These are phyloP conservation scores for Cordia subcordata DNA, from an alignment of 257 asterid genomes.

Conservation along the genomic window DNA sequence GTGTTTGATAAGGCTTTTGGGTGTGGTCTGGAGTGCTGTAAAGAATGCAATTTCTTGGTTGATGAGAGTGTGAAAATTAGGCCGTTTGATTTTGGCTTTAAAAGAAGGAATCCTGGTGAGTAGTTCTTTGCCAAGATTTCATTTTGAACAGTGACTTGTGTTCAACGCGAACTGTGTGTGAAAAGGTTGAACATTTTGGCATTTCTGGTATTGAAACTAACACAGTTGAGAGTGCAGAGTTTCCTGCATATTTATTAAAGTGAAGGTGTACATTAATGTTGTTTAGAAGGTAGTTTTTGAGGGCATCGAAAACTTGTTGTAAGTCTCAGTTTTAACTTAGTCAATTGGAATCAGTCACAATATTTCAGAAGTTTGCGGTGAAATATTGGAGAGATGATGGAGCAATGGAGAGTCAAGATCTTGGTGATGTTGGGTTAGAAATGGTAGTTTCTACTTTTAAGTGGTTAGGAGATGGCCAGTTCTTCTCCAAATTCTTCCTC, in stretches of 20 bases:
- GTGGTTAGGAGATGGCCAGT: slow-evolving; percentile 38
- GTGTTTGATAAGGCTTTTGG: not conserved
- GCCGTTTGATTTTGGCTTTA: no score
- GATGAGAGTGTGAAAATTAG: not conserved
- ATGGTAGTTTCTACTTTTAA: slow-evolving; percentile 29
- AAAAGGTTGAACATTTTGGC: not conserved
- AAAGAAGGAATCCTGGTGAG: no score
- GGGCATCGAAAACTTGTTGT: not conserved
- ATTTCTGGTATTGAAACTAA: not conserved
- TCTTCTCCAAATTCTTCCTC: slow-evolving; percentile 27
- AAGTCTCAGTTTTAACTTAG: not conserved
- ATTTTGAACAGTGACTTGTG: not conserved
- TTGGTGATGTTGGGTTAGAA: slow-evolving; percentile 20
- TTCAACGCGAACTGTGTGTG: not conserved
- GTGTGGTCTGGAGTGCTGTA: not conserved
- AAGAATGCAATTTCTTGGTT: not conserved
- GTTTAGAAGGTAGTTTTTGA: not conserved
- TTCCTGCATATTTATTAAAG: not conserved
- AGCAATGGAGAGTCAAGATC: slow-evolving; percentile 12
- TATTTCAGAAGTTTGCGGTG: not conserved
- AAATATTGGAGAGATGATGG: slow-evolving; percentile 5
- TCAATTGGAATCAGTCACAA: not conserved
- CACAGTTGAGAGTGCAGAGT: not conserved
- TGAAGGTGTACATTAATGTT: not conserved
- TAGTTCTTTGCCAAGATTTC: no score